Evolutionary conservation across 495 filamentous ascomycete genomes (phyloP).

Genomic region (Tuber microsphaerosporum): DNA sequence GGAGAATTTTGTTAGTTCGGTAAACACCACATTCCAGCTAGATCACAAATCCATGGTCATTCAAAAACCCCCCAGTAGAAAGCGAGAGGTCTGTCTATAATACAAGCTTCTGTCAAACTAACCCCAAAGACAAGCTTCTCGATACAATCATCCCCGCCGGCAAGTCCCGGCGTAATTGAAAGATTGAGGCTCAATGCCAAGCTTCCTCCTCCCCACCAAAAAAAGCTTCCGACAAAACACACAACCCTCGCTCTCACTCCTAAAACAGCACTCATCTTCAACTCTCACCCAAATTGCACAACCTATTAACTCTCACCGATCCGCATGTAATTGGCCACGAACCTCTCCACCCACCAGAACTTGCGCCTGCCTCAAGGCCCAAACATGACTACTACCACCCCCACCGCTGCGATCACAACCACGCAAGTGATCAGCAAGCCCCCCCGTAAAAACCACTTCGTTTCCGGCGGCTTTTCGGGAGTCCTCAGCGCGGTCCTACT

Average conservation of each 20-base stretch:
- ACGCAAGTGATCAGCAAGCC: not conserved
- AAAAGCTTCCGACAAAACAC: not conserved
- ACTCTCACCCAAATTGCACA: not conserved
- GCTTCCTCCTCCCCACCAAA: not conserved
- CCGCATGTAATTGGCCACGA: not conserved
- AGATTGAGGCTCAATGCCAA: constrained; percentile 1
- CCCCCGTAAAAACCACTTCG: constrained; percentile 63
- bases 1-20: not conserved
- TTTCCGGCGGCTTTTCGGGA: constrained; percentile 80
- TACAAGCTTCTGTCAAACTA: not conserved
- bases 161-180: not conserved
- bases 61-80: not conserved
- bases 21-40: not conserved
- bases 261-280: not conserved
- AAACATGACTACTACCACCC: not conserved
- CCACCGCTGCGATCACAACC: not conserved
- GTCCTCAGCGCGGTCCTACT: constrained; percentile 79
- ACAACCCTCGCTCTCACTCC: not conserved
- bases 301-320: not conserved
- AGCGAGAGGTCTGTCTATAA: not conserved
- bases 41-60: not conserved
- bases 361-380: not conserved
- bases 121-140: not conserved
- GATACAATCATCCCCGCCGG: not conserved
- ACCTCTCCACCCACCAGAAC: not conserved